A percentile compares a stretch with the other conserved stretches of the same genome.
phyloP scores from a whole-genome alignment of 495 filamentous ascomycete species.

The Alectoria sarmentosa region DNA sequence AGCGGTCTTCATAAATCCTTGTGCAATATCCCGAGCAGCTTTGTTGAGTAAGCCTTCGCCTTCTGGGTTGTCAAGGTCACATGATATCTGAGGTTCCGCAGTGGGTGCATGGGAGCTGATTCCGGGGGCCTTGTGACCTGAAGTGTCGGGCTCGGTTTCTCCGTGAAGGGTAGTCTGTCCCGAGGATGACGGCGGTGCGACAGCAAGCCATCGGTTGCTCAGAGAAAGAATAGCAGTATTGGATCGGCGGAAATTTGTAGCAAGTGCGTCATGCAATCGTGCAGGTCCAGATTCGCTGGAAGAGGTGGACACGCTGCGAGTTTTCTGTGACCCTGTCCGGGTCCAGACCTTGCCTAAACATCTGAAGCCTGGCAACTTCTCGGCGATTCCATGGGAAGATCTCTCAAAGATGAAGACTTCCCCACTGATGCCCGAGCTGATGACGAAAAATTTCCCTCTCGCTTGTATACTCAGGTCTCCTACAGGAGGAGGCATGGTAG shows the following conservation, averaged over 20 bases:
- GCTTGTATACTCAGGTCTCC: conserved; percentile 66
- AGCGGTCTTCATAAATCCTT: conserved; percentile 83
- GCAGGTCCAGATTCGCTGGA: conserved; percentile 49
- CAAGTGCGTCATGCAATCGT: conserved; percentile 38
- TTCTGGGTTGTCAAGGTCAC: conserved; percentile 69
- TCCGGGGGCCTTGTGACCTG: conserved; percentile 50
- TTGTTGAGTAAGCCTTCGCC: conserved; percentile 78
- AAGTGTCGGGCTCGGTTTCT: conserved; percentile 37
- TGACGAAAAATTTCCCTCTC: conserved; percentile 56
- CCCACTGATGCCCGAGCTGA: conserved; percentile 74
- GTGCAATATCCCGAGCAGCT: conserved; percentile 77
- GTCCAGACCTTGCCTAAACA: conserved; percentile 85
- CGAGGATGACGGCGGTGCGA: conserved; percentile 67
- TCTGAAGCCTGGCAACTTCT: conserved; percentile 43
- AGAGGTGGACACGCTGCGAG: conserved; percentile 44
- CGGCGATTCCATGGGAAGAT: conserved; percentile 24
- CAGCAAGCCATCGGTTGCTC: conserved; percentile 75
- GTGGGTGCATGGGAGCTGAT: conserved; percentile 64
- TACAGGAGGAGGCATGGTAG: conserved; percentile 52
- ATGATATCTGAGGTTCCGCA: conserved; percentile 64
- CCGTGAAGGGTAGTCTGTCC: conserved; percentile 63
- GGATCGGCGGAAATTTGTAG: conserved; percentile 41
- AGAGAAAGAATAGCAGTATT: conserved; percentile 61
- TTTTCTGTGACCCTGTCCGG: conserved; percentile 52
- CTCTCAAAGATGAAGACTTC: conserved; percentile 70